Evolutionary conservation across 2,329 filamentous ascomycete genomes (phyloP), one percentile per base, ranked within the genome.

Genomic region (Catunica adiposa): DNA sequence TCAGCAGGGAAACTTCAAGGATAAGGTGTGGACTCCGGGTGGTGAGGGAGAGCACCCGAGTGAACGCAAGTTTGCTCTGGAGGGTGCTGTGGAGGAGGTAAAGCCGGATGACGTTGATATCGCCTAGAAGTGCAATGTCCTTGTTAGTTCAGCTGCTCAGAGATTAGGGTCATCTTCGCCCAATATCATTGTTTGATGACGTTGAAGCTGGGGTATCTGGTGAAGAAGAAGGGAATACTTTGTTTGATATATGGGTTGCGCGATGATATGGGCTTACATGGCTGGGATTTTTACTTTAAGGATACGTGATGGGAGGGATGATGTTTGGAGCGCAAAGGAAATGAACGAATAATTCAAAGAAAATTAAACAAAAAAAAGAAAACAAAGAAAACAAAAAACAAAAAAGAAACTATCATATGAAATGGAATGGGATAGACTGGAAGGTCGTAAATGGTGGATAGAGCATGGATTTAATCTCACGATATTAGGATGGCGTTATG

Each of bases 21-120:
- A 94, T 67, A 96, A 94, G 71, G 87, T 94, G 26, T 97, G 90
- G 90, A 89, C 83, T 17, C 78, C 87, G 2, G 54, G 54, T 6
- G 54, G 54, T 44, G 29, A 76, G 9, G 65, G 75, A 62, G 73
- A 78, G 57, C 87, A 94, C 66, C 82, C 94, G 52, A 94, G 88
- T 64, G 87, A 95, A 68, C 77, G 89, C 63, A 90, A 86, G 65
- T 96, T 95, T 70, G 81, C 90, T 53, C 81, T 87, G 57, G 83
- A 85, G 0, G 29, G 17, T 69, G 81, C 90, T 53, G 40, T 47
- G 14, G 76, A 70, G 22, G 64, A 65, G 26, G 68, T 67, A 42
- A 64, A 61, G 59, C 56, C 55, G 44, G 62, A 63, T 47, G 70
- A 70, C 59, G 63, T 65, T 37, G 68, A 73, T 58, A 65, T 70